Evolutionary conservation across 2,329 filamentous ascomycete genomes (phyloP).

Genomic region (Diaporthe sp.): DNA sequence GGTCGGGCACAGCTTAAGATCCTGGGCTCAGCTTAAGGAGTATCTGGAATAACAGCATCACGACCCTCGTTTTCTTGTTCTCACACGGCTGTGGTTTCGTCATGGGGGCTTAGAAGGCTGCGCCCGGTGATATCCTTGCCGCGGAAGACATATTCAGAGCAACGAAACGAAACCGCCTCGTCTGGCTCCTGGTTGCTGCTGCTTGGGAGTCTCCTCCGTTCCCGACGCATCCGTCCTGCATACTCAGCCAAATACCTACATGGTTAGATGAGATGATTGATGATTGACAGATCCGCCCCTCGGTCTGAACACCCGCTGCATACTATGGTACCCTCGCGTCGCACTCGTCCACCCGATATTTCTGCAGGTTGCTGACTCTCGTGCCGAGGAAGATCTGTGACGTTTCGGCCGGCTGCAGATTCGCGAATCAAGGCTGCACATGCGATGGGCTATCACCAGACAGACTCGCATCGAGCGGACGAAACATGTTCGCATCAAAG

Average conservation of each 20-base stretch:
- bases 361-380: conserved; percentile 29
- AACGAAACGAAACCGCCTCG: conserved; percentile 23
- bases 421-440: conserved; percentile 10
- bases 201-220: conserved; percentile 16
- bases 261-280: conserved; percentile 34
- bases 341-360: conserved; percentile 14
- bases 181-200: conserved; percentile 3
- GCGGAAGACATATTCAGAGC: not conserved
- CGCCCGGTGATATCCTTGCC: conserved; percentile 7
- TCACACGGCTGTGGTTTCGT: conserved; percentile 25
- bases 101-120: conserved; percentile 13
- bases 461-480: conserved; percentile 5
- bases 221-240: conserved; percentile 26
- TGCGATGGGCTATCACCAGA: conserved; percentile 10
- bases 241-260: not conserved
- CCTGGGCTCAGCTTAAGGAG: conserved; percentile 1
- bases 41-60: not conserved
- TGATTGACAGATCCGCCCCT: conserved; percentile 33
- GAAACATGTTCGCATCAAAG: conserved; percentile 22
- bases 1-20: not conserved
- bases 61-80: conserved; percentile 11
- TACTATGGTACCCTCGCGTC: not conserved
- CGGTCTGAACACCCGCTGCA: conserved; percentile 28
- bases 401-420: conserved; percentile 29
- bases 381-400: conserved; percentile 25